Evolutionary conservation across 495 filamentous ascomycete genomes (phyloP).

Genomic region (Hypomontagnella monticulosa): DNA sequence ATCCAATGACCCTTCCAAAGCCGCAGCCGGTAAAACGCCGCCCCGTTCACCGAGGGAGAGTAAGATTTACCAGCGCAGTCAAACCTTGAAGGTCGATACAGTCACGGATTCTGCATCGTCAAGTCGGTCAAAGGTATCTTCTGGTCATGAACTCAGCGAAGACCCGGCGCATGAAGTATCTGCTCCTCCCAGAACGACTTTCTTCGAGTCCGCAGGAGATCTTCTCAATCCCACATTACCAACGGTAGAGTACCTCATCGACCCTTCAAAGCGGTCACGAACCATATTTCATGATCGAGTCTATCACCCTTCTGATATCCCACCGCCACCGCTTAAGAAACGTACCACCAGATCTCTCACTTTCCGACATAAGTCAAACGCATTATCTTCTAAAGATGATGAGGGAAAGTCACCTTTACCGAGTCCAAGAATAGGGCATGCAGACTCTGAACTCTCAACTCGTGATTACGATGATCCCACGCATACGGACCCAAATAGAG

Average conservation of each 20-base stretch:
- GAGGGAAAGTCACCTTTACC: conserved; percentile 15
- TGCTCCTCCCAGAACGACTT: conserved; percentile 88
- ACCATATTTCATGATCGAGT: conserved; percentile 98
- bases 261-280: conserved; percentile 82
- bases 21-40: conserved; percentile 39
- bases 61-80: conserved; percentile 82
- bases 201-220: conserved; percentile 94
- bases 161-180: conserved; percentile 54
- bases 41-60: conserved; percentile 59
- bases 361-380: conserved; percentile 45
- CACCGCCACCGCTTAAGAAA: conserved; percentile 75
- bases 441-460: conserved; percentile 46
- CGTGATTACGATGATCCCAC: conserved; percentile 51
- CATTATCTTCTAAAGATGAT: conserved; percentile 35
- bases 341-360: conserved; percentile 52
- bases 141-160: conserved; percentile 55
- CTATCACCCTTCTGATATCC: conserved; percentile 93
- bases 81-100: conserved; percentile 66
- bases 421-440: conserved; percentile 33
- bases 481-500: conserved; percentile 49
- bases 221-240: conserved; percentile 91
- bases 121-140: conserved; percentile 51
- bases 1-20: conserved; percentile 48
- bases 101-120: conserved; percentile 47
- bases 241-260: conserved; percentile 77